phyloP scores from a whole-genome alignment of 768 basidiomycete genomes.

The Rhodotorula babjevae region DNA sequence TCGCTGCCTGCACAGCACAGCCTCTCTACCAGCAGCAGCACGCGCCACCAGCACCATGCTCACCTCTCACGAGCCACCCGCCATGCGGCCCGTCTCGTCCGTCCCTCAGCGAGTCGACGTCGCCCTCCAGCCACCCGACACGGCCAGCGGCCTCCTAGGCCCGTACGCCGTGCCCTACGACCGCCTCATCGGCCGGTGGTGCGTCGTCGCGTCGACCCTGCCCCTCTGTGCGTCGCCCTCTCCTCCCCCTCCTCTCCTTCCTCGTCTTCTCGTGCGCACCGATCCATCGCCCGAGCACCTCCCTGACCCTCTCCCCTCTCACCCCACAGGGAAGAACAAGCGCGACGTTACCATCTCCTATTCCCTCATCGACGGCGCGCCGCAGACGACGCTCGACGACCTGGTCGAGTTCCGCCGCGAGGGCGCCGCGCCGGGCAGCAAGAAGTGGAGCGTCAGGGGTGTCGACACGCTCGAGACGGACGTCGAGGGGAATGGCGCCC shows the following conservation, averaged over 20 bases:
- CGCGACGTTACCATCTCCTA: constrained; percentile 53
- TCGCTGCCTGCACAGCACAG: too few relatives aligned
- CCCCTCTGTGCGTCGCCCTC: constrained; percentile 46
- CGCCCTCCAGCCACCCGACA: too few relatives aligned
- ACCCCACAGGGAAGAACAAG: constrained; percentile 46
- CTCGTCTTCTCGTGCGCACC: too few relatives aligned
- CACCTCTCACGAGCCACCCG: too few relatives aligned
- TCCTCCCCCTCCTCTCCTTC: too few relatives aligned
- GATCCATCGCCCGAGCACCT: too few relatives aligned
- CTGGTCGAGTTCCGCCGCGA: constrained; percentile 48
- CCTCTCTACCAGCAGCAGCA: too few relatives aligned
- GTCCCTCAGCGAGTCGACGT: too few relatives aligned
- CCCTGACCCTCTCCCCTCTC: too few relatives aligned
- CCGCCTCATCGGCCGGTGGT: constrained; percentile 7
- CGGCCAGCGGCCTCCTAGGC: too few relatives aligned
- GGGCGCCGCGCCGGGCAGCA: constrained; percentile 40
- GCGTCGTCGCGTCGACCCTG: constrained; percentile 45
- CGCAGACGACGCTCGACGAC: constrained; percentile 46
- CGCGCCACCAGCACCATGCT: too few relatives aligned
- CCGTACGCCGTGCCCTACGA: constrained; percentile 3
- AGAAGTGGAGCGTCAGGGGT: constrained; percentile 45
- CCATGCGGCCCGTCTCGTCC: too few relatives aligned
- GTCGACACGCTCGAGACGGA: constrained; percentile 40
- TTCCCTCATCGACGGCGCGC: constrained; percentile 36
- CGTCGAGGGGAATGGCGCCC: constrained; percentile 3